These are phyloP conservation scores for Elsinoe fawcettii DNA, from an alignment of 2,329 filamentous ascomycete species.

Conservation along the genomic window DNA sequence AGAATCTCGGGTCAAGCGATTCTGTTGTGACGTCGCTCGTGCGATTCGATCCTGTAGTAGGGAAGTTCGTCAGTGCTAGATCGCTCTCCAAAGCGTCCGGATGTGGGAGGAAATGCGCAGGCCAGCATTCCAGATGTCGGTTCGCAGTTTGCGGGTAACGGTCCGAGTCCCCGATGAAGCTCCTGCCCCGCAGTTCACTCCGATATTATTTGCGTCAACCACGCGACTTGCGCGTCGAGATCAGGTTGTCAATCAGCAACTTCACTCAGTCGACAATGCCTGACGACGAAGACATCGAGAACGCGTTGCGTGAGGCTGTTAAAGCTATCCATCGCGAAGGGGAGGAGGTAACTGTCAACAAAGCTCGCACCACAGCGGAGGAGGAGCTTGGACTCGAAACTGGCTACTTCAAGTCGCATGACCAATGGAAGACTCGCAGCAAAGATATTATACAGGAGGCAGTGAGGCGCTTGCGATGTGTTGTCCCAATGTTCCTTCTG, in stretches of 20 bases:
- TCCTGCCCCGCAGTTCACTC: background rate
- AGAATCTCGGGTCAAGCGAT: no score
- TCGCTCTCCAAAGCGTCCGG: no score
- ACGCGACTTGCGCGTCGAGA: conserved; percentile 1
- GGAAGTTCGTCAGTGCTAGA: no score
- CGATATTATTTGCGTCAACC: background rate
- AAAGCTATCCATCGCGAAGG: conserved; percentile 33
- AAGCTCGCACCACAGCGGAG: conserved; percentile 47
- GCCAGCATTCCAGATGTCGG: background rate
- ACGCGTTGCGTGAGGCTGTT: conserved; percentile 36
- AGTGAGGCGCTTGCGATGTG: conserved; percentile 19
- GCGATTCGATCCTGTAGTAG: no score
- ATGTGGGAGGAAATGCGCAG: no score
- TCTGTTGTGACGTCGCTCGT: no score
- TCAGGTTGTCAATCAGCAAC: background rate
- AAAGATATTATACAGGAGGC: conserved; percentile 47
- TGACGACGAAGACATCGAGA: conserved; percentile 32
- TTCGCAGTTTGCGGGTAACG: background rate
- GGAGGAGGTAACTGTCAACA: conserved; percentile 51
- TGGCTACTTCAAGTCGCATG: conserved; percentile 49
- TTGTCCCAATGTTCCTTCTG: background rate
- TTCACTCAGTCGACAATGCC: conserved; percentile 22
- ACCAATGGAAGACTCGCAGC: conserved; percentile 48
- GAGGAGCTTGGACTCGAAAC: conserved; percentile 43
- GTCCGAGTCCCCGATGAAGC: background rate